A percentile compares a stretch with the other conserved stretches of the same genome.
Evolutionary conservation across 768 basidiomycete species (phyloP).

Genomic region (Mycena amicta): DNA sequence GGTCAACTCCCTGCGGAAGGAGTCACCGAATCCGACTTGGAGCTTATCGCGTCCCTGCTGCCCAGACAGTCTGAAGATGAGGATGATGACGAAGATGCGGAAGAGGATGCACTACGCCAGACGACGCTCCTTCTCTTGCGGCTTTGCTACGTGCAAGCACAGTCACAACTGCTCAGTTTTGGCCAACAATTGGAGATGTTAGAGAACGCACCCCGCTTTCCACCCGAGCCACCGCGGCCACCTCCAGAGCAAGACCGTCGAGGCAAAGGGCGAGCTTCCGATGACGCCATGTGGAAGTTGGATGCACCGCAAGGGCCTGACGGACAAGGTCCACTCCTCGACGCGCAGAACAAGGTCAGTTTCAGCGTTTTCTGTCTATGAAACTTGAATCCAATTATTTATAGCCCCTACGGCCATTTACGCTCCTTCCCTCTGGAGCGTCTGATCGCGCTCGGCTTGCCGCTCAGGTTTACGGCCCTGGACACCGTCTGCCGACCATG

Average conservation of each 20-base stretch:
- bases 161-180: slow-evolving; percentile 66
- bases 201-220: slow-evolving; percentile 50
- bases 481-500: slow-evolving; percentile 91
- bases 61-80: slow-evolving; percentile 36
- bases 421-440: slow-evolving; percentile 77
- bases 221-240: slow-evolving; percentile 27
- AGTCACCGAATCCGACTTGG: slow-evolving; percentile 51
- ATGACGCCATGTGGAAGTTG: slow-evolving; percentile 71
- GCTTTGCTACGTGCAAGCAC: slow-evolving; percentile 70
- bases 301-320: slow-evolving; percentile 58
- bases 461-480: slow-evolving; percentile 81
- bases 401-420: slow-evolving; percentile 90
- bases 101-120: slow-evolving; percentile 70
- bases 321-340: slow-evolving; percentile 67
- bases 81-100: slow-evolving; percentile 54
- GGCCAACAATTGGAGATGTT: slow-evolving; percentile 76
- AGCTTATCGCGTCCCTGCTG: slow-evolving; percentile 66
- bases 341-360: slow-evolving; percentile 74
- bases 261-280: slow-evolving; percentile 41
- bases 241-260: slow-evolving; percentile 37
- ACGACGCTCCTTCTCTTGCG: slow-evolving; percentile 71
- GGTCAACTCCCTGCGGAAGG: slow-evolving; percentile 39
- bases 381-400: slow-evolving; percentile 1
- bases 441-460: slow-evolving; percentile 73
- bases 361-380: slow-evolving; percentile 42